Conservation (phyloP, 139 green algal species). For the Gonium pectorale region DNA sequence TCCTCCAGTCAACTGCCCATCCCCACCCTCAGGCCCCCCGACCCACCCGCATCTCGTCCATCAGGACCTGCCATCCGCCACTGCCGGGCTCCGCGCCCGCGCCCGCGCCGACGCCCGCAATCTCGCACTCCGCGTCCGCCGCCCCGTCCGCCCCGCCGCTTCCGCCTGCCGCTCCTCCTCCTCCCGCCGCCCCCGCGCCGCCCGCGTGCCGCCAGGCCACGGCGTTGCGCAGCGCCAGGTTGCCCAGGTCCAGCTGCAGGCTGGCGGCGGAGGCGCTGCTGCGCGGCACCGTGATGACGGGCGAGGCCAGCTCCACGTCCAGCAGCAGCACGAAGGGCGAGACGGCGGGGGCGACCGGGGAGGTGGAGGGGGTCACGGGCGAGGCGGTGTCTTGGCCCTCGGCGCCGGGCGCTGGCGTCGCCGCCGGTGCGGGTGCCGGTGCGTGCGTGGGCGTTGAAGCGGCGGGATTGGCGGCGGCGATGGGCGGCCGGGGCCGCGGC, state of each 20-base stretch:
- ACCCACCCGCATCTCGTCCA: constrained; percentile 57
- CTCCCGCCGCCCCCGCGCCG: not conserved
- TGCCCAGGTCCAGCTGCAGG: constrained; percentile 85
- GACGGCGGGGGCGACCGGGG: not conserved
- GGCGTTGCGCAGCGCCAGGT: constrained; percentile 65
- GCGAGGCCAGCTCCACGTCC: constrained; percentile 80
- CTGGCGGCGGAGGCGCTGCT: constrained; percentile 42
- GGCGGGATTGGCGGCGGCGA: not conserved
- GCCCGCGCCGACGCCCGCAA: not conserved
- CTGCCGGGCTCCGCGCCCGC: not conserved
- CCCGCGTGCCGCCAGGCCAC: constrained; percentile 66
- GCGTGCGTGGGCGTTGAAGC: not conserved
- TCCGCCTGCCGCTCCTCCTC: not conserved
- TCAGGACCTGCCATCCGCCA: constrained; percentile 32
- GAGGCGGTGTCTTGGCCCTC: not conserved
- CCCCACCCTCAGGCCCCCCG: not conserved
- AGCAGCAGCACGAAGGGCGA: constrained; percentile 72
- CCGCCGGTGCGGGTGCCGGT: not conserved
- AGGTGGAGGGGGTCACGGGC: not conserved
- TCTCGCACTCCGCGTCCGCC: not conserved
- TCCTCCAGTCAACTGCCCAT: too few species aligned
- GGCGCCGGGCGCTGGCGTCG: not conserved
- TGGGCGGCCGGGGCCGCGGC: not conserved
- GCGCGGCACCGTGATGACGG: constrained; percentile 84
- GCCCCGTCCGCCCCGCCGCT: not conserved